Conservation (phyloP, 164 flowering plant species). For the Stephania cephalantha region DNA sequence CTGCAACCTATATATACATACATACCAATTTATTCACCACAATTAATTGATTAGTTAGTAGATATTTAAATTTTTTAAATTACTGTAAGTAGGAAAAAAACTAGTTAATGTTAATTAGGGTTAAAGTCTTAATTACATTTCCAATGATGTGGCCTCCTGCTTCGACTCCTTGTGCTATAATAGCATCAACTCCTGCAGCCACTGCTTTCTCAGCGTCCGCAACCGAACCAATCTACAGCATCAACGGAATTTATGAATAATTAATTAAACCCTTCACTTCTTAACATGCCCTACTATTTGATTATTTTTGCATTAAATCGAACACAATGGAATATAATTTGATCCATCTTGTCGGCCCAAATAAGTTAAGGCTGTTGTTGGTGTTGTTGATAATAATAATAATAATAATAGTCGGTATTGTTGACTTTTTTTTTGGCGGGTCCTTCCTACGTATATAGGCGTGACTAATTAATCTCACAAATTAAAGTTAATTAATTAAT, state of each 20-base stretch:
- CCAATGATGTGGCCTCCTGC: conserved; percentile 28
- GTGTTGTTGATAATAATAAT: too few relatives aligned
- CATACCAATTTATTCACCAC: background rate
- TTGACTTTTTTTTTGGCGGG: too few relatives aligned
- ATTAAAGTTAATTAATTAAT: too few relatives aligned
- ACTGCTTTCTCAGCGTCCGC: conserved; percentile 25
- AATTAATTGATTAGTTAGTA: background rate
- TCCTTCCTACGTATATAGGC: too few relatives aligned
- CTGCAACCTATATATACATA: conserved; percentile 11
- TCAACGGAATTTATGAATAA: background rate
- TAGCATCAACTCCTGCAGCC: conserved; percentile 32
- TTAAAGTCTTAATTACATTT: conserved; percentile 2
- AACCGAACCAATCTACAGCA: conserved; percentile 24
- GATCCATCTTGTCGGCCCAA: background rate
- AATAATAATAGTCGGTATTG: too few relatives aligned
- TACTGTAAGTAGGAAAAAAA: background rate
- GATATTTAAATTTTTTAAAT: background rate
- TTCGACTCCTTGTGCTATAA: conserved; percentile 27
- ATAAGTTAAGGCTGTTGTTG: too few relatives aligned
- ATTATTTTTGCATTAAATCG: too few relatives aligned
- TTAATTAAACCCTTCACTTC: too few relatives aligned
- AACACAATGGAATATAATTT: too few relatives aligned
- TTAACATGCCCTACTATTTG: too few relatives aligned
- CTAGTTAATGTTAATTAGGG: background rate
- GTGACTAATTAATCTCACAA: too few relatives aligned